Conservation (phyloP, 2,329 filamentous ascomycete genomes). For the Helotiales sp. region DNA sequence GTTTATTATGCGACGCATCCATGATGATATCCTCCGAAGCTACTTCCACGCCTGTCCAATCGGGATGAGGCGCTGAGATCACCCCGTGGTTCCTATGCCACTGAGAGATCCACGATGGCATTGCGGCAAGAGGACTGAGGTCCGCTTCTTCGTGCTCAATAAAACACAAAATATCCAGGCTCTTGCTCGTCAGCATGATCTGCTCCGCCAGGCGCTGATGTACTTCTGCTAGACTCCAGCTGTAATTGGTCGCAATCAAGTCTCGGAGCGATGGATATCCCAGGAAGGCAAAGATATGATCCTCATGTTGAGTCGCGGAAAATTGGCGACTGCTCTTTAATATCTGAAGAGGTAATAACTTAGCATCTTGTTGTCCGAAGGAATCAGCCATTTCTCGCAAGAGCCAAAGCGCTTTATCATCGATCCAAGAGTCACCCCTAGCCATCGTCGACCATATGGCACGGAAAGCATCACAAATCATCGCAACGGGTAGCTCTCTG, state of each 20-base stretch:
- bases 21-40: neutral
- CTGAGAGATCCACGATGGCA: neutral
- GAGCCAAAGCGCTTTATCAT: neutral
- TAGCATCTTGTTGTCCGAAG: too few relatives aligned
- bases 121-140: neutral
- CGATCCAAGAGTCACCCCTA: neutral
- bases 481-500: neutral
- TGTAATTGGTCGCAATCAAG: neutral
- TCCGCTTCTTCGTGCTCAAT: neutral
- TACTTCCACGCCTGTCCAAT: neutral
- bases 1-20: neutral
- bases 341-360: neutral
- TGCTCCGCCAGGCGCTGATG: neutral
- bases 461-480: neutral
- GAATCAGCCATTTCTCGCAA: neutral
- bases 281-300: neutral
- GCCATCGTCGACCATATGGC: neutral
- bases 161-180: neutral
- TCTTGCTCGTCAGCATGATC: neutral
- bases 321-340: neutral
- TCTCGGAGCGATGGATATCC: neutral
- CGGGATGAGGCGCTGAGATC: neutral
- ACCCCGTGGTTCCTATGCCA: neutral
- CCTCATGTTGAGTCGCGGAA: neutral
- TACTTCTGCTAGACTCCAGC: neutral